phyloP scores from a whole-genome alignment of 1,284 basidiomycete species.

The Porodaedalea pini region DNA sequence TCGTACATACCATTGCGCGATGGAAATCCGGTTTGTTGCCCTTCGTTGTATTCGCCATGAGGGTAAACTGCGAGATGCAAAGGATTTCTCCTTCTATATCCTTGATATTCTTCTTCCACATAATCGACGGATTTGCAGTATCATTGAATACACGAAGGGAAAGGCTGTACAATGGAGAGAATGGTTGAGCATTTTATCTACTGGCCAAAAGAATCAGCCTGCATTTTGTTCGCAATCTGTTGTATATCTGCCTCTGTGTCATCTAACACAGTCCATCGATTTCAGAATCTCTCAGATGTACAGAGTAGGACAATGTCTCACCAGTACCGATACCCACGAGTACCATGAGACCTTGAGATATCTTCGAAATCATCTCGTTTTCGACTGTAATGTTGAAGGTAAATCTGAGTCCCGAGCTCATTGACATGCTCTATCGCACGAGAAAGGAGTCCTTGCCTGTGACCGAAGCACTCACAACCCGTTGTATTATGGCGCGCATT shows the following conservation, averaged over 20 bases:
- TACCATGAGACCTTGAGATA: constrained; percentile 80
- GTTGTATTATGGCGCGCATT: constrained; percentile 81
- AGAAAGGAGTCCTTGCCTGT: constrained; percentile 43
- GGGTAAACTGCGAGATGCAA: constrained; percentile 89
- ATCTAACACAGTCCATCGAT: constrained; percentile 46
- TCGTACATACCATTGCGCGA: constrained; percentile 70
- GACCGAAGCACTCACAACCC: constrained; percentile 72
- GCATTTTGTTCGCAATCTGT: constrained; percentile 79
- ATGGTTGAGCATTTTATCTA: neutral
- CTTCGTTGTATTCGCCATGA: constrained; percentile 83
- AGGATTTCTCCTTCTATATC: constrained; percentile 84
- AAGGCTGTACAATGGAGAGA: constrained; percentile 42
- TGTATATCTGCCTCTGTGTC: constrained; percentile 73
- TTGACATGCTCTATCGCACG: neutral
- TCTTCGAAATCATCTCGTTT: constrained; percentile 68
- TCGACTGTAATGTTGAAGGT: constrained; percentile 48
- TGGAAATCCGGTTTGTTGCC: constrained; percentile 91
- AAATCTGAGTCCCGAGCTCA: constrained; percentile 7
- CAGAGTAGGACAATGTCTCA: constrained; percentile 12
- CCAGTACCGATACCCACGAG: constrained; percentile 83
- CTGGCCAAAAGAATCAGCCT: constrained; percentile 1
- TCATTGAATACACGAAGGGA: constrained; percentile 73
- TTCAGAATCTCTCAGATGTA: constrained; percentile 10
- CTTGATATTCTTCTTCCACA: constrained; percentile 83
- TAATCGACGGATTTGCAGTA: constrained; percentile 44